Conservation (phyloP, 176 grass and related monocot species). For the Ampelocalamus luodianensis region DNA sequence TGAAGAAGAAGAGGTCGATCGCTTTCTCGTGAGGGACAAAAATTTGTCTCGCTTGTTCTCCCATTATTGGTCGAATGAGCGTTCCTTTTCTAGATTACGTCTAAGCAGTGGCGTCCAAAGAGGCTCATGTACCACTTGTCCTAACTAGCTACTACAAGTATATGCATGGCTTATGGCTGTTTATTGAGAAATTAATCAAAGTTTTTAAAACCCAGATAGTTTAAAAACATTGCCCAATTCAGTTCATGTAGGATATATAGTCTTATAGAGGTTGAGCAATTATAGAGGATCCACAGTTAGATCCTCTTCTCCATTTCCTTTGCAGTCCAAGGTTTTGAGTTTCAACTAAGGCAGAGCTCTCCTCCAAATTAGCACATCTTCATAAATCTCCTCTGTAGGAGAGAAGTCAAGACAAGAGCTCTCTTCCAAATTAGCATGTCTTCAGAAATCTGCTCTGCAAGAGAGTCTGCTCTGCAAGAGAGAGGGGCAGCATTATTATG, state of each 20-base stretch:
- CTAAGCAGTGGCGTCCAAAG: neutral
- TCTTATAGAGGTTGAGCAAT: too few relatives aligned
- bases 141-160: neutral
- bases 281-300: neutral
- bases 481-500: neutral
- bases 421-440: neutral
- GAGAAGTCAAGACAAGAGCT: neutral
- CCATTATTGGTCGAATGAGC: neutral
- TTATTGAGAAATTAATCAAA: neutral
- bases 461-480: neutral
- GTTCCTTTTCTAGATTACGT: conserved; percentile 15
- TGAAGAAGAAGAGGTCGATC: neutral
- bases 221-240: neutral
- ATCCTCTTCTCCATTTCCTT: neutral
- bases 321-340: neutral
- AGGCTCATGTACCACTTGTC: neutral
- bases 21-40: neutral
- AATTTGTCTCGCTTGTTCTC: neutral
- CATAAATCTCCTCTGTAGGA: neutral
- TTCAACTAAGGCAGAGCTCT: neutral
- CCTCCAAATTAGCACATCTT: neutral
- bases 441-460: neutral
- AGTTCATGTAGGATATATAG: neutral
- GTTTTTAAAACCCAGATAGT: neutral
- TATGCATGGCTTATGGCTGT: neutral